Evolutionary conservation across 495 filamentous ascomycete species (phyloP).

Genomic region (Lophiotrema nucula): DNA sequence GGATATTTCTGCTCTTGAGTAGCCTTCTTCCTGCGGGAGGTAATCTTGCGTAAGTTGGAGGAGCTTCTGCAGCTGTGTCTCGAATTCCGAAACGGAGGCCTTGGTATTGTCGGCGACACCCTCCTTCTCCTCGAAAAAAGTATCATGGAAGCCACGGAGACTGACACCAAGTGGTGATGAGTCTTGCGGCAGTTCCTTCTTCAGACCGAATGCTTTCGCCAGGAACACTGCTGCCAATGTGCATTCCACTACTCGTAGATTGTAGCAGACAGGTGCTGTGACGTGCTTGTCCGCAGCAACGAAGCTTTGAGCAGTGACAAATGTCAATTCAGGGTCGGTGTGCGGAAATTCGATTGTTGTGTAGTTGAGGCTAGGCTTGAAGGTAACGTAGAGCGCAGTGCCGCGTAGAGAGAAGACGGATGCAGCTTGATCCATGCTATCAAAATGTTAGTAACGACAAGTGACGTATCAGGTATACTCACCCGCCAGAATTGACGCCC

Average conservation of each 20-base stretch:
- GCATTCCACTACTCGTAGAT: conserved; percentile 94
- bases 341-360: conserved; percentile 80
- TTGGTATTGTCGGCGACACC: conserved; percentile 46
- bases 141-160: conserved; percentile 80
- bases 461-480: conserved; percentile 37
- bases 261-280: conserved; percentile 90
- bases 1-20: conserved; percentile 86
- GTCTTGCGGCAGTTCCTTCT: conserved; percentile 64
- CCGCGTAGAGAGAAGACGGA: conserved; percentile 87
- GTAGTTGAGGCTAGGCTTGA: conserved; percentile 74
- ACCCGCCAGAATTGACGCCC: conserved; percentile 94
- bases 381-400: conserved; percentile 85
- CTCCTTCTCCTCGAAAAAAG: conserved; percentile 67
- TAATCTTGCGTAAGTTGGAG: conserved; percentile 61
- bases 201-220: conserved; percentile 59
- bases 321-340: conserved; percentile 77
- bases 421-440: conserved; percentile 93
- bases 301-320: conserved; percentile 92
- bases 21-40: conserved; percentile 73
- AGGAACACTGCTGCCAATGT: conserved; percentile 80
- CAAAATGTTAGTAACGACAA: conserved; percentile 1
- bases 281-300: conserved; percentile 92
- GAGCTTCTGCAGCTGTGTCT: conserved; percentile 67
- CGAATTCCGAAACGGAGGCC: conserved; percentile 45
- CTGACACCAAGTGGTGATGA: conserved; percentile 79